phyloP scores from a whole-genome alignment of 768 basidiomycete species.

The Termitomyces sp. region DNA sequence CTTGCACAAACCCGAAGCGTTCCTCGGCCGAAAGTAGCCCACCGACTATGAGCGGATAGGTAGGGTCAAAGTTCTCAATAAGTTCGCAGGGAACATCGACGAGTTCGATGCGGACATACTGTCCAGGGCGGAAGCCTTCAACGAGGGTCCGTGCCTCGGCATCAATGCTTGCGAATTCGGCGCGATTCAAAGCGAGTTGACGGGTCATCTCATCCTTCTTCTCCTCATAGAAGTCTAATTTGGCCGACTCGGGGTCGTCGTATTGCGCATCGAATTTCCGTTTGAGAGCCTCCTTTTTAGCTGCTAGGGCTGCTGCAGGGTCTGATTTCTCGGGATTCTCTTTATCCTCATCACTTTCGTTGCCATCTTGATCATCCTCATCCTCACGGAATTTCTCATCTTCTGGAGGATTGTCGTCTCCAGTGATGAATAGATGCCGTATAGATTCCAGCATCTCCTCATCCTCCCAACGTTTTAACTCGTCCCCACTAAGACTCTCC shows the following conservation, averaged over 20 bases:
- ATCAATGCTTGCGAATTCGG: slow-evolving; percentile 80
- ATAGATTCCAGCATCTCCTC: slow-evolving; percentile 84
- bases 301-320: slow-evolving; percentile 55
- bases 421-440: slow-evolving; percentile 87
- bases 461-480: slow-evolving; percentile 74
- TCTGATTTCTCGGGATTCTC: slow-evolving; percentile 22
- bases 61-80: slow-evolving; percentile 88
- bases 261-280: slow-evolving; percentile 97
- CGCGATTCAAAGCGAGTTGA: slow-evolving; percentile 76
- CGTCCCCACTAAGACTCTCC: slow-evolving; percentile 41
- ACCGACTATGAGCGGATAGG: slow-evolving; percentile 87
- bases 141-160: slow-evolving; percentile 74
- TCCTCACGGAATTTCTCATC: slow-evolving; percentile 29
- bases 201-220: slow-evolving; percentile 89
- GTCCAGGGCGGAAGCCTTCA: slow-evolving; percentile 87
- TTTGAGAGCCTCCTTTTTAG: slow-evolving; percentile 89
- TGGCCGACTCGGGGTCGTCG: slow-evolving; percentile 77
- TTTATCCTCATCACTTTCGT: slow-evolving; percentile 28
- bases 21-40: slow-evolving; percentile 89
- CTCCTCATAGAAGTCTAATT: slow-evolving; percentile 85
- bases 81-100: slow-evolving; percentile 83
- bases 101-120: slow-evolving; percentile 92
- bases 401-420: slow-evolving; percentile 27
- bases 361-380: slow-evolving; percentile 26
- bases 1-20: slow-evolving; percentile 89